phyloP scores from a whole-genome alignment of 371 early-diverging fungal genomes.

The Syncephalastrum contaminatum region DNA sequence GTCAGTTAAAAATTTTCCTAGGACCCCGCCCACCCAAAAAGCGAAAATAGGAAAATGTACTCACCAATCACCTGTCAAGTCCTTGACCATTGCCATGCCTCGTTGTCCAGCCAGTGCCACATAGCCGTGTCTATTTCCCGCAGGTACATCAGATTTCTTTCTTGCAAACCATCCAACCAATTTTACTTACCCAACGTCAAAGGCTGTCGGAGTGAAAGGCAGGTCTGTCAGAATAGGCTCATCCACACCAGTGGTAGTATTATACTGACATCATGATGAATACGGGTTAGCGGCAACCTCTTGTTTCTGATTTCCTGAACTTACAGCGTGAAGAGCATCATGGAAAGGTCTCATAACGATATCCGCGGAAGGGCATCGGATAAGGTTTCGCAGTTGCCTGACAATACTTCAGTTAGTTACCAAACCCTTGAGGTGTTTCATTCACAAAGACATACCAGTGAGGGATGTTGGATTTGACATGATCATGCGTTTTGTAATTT shows the following conservation, averaged over 20 bases:
- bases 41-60: constrained; percentile 5
- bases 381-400: constrained; percentile 22
- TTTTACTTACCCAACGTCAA: constrained; percentile 19
- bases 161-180: no score
- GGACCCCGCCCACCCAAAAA: neutral
- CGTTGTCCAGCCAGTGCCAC: constrained; percentile 22
- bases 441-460: constrained; percentile 15
- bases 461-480: constrained; percentile 15
- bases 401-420: neutral
- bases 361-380: constrained; percentile 8
- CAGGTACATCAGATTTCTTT: neutral
- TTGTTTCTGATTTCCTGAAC: neutral
- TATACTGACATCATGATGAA: constrained; percentile 8
- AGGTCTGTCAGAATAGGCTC: constrained; percentile 12
- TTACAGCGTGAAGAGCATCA: constrained; percentile 16
- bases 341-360: constrained; percentile 12
- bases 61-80: constrained; percentile 14
- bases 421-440: neutral
- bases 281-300: no score
- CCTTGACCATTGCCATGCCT: constrained; percentile 21
- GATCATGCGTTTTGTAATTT: constrained; percentile 10
- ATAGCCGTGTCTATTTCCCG: constrained; percentile 16
- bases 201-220: constrained; percentile 18
- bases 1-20: no score
- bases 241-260: constrained; percentile 16